Base-by-base conservation (phyloP, 2,329 filamentous ascomycete genomes). In the Alternaria metachromatica region DNA sequence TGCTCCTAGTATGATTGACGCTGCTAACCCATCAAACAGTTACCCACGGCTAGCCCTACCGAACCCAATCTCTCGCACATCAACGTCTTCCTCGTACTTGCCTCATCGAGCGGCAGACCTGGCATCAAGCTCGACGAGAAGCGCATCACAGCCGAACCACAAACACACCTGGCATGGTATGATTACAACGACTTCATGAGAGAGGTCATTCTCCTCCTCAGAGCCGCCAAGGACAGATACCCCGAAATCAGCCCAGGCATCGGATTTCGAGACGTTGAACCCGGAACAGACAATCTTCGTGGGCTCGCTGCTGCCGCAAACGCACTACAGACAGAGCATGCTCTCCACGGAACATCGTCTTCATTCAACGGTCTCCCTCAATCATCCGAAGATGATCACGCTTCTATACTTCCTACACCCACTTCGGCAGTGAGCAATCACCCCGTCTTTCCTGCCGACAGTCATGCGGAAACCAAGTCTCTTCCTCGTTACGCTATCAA, bases 81-180 rank as follows among this genome's bases (percentile, higher is more conserved):
- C 43, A 86, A 85, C 33, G 87, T 87, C n/a, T 91, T 92, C 74
- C 91, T 90, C 68, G 92, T 66, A 4, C 61, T 64, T n/a, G 43
- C 64, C 3, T 51, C 60, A 10, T 55, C 45, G 4, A 30, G 48
- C n/a, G 46, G 89, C 26, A 90, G 87, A 72, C 90, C 92, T 65
- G 89, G 88, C 25, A 78, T 65, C 55, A 75, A 75, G 30, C 68
- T 79, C 25, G 60, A 62, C 23, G 67, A 73, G 41, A 72, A 67
- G 41, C 71, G 70, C 63, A 71, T 73, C 54, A 53, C 59, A 8
- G 61, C 69, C 7, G 53, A 62, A 11, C 50, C 63, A 37, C 56
- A 59, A n/a, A 58, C 58, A 13, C 63, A 68, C 20, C 46, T 68
- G 44, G 67, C 66, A 6, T 67, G 68, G 33, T 68, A 73, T 26